These are phyloP conservation scores for Acacia crassicarpa DNA, from an alignment of 306 rosid species.

Conservation along the genomic window DNA sequence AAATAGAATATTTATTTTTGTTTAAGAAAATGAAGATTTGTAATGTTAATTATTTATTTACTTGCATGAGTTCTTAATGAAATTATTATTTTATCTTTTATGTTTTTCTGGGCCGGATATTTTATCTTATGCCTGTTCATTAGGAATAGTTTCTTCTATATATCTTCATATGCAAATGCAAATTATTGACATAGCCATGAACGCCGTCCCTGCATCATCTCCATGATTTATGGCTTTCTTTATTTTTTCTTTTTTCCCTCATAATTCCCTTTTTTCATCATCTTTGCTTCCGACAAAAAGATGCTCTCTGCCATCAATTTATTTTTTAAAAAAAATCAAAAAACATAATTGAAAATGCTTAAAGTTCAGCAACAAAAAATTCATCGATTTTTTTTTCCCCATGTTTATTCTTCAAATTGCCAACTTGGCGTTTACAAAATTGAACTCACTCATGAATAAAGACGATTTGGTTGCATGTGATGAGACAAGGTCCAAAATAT, in stretches of 20 bases:
- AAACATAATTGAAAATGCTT: too few relatives aligned
- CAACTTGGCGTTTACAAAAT: too few relatives aligned
- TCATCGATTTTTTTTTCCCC: too few relatives aligned
- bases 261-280: neutral
- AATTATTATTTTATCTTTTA: too few relatives aligned
- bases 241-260: neutral
- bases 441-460: too few relatives aligned
- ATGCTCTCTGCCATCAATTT: neutral
- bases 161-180: neutral
- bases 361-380: too few relatives aligned
- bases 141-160: neutral
- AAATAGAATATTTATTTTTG: too few relatives aligned
- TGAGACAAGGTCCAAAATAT: too few relatives aligned
- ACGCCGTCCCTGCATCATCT: neutral
- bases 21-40: neutral
- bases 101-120: neutral
- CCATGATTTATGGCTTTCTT: constrained; percentile 2
- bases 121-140: neutral
- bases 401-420: too few relatives aligned
- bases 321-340: neutral
- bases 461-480: too few relatives aligned
- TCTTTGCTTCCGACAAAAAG: neutral
- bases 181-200: neutral
- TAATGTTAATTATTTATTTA: too few relatives aligned
- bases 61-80: neutral